Evolutionary conservation across 345 rosid genomes (phyloP).

Genomic region (Dipteronia dyeriana): DNA sequence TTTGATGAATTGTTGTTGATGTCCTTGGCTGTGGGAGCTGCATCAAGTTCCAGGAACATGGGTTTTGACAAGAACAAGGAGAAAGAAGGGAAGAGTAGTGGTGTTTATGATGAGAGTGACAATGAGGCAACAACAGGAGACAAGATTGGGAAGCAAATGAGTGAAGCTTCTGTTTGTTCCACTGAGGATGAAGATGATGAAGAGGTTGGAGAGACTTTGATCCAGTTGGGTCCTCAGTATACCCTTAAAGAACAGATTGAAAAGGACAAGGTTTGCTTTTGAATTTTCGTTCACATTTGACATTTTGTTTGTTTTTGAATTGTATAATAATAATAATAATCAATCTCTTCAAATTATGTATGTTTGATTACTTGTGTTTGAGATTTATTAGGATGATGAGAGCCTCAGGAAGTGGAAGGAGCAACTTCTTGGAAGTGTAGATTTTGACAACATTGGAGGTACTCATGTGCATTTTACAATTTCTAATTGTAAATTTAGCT

Average conservation of each 20-base stretch:
- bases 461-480: background rate
- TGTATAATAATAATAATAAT: no score
- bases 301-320: background rate
- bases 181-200: conserved; percentile 65
- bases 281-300: conserved; percentile 23
- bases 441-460: conserved; percentile 75
- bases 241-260: conserved; percentile 76
- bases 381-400: conserved; percentile 64
- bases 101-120: conserved; percentile 12
- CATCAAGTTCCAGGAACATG: conserved; percentile 53
- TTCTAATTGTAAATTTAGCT: background rate
- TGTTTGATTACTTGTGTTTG: conserved; percentile 11
- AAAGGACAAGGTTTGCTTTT: conserved; percentile 58
- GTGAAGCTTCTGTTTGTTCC: conserved; percentile 43
- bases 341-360: background rate
- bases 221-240: conserved; percentile 74
- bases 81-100: conserved; percentile 16
- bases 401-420: conserved; percentile 85
- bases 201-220: conserved; percentile 24
- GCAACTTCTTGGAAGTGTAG: conserved; percentile 78
- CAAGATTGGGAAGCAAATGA: conserved; percentile 39
- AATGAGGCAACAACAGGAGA: conserved; percentile 34
- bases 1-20: conserved; percentile 50
- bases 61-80: conserved; percentile 47
- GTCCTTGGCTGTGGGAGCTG: conserved; percentile 53